A percentile compares a stretch with the other conserved stretches of the same genome.
These are phyloP conservation scores for Sporothrix protearum DNA, from an alignment of 2,329 filamentous ascomycete genomes.

Conservation along the genomic window DNA sequence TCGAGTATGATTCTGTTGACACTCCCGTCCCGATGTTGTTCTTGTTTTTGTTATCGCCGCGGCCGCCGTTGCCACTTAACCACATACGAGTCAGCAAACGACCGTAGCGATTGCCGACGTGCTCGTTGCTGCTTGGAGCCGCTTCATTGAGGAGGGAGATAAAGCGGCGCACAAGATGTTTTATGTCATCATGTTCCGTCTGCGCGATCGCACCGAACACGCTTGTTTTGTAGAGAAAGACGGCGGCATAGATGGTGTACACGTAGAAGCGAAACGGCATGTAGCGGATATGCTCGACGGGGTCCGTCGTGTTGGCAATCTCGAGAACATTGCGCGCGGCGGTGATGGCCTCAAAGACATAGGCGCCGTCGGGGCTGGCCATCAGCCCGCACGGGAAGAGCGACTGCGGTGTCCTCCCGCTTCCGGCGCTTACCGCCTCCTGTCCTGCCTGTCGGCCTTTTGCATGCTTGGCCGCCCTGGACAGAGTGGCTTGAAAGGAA, in stretches of 20 bases:
- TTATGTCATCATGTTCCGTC: neutral
- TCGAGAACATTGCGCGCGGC: neutral
- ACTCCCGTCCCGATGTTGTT: too few species aligned
- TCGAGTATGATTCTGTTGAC: neutral
- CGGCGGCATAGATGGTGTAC: constrained; percentile 10
- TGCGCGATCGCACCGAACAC: neutral
- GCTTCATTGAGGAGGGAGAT: neutral
- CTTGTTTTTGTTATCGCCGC: too few species aligned
- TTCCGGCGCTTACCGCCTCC: neutral
- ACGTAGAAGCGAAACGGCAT: constrained; percentile 11
- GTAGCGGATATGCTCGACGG: neutral
- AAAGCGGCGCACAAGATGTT: neutral
- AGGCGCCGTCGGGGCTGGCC: constrained; percentile 8
- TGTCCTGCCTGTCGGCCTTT: too few species aligned
- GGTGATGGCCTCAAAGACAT: neutral
- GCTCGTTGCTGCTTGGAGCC: neutral
- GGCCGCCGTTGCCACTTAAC: neutral
- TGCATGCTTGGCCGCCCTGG: neutral
- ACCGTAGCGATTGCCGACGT: neutral
- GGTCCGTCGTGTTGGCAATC: neutral
- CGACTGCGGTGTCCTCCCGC: neutral
- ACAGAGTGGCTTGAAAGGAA: constrained; percentile 10
- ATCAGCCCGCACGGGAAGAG: neutral
- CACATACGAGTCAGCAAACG: neutral
- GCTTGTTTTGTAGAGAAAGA: constrained; percentile 14